phyloP scores from a whole-genome alignment of 2,329 filamentous ascomycete species.

The Microcyclosporella mali region DNA sequence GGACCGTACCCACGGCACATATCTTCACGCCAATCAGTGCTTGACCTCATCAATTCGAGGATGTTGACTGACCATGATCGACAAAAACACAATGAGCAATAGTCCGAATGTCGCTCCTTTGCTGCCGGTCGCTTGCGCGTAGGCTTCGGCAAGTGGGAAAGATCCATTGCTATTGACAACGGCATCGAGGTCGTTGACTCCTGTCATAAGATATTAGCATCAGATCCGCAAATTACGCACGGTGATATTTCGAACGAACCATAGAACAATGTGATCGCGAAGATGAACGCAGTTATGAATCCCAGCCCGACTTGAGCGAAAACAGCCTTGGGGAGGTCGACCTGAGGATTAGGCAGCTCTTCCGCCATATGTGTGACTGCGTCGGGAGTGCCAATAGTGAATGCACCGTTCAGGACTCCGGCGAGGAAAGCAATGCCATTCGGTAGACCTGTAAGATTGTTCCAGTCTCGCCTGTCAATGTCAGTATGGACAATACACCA shows the following conservation, averaged over 20 bases:
- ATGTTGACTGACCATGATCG: conserved; percentile 32
- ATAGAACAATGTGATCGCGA: conserved; percentile 48
- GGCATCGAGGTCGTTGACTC: conserved; percentile 41
- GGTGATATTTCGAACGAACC: too few species aligned
- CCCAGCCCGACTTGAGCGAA: conserved; percentile 45
- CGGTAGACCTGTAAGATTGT: conserved; percentile 48
- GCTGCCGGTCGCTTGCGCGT: conserved; percentile 44
- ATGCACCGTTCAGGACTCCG: conserved; percentile 35
- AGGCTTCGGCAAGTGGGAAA: conserved; percentile 45
- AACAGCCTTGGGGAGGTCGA: conserved; percentile 47
- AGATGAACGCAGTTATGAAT: conserved; percentile 42
- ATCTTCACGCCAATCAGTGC: conserved; percentile 21
- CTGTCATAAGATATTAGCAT: too few species aligned
- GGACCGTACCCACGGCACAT: conserved; percentile 46
- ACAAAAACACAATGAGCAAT: conserved; percentile 52
- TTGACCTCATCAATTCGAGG: too few species aligned
- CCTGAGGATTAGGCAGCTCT: conserved; percentile 32
- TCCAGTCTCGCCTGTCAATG: conserved; percentile 22
- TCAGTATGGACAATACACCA: too few species aligned
- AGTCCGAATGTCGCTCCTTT: conserved; percentile 51
- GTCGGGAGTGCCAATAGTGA: conserved; percentile 34
- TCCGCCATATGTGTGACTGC: conserved; percentile 34
- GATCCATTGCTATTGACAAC: conserved; percentile 36
- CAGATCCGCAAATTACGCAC: too few species aligned
- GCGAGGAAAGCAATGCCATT: conserved; percentile 34